phyloP scores from a whole-genome alignment of 1,284 basidiomycete genomes.

The Rhodotorula sp. region DNA sequence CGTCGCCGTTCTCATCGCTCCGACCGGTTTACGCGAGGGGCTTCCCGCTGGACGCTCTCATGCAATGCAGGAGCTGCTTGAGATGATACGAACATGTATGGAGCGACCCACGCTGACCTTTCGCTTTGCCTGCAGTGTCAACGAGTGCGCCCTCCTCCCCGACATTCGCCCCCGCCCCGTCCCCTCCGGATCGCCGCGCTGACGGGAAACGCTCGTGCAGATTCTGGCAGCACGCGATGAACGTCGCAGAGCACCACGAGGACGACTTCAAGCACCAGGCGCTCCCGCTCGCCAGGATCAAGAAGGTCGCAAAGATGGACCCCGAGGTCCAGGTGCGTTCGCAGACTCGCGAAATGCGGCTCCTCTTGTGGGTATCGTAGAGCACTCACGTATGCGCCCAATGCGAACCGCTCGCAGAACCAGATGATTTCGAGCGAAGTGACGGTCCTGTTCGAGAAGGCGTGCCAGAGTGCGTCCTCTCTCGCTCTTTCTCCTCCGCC shows the following conservation, averaged over 20 bases:
- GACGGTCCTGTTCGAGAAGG: constrained; percentile 91
- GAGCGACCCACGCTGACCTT: not conserved
- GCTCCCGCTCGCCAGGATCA: constrained; percentile 85
- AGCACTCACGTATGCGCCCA: too few relatives aligned
- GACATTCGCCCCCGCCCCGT: not conserved
- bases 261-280: constrained; percentile 82
- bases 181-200: not conserved
- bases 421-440: constrained; percentile 98
- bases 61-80: too few relatives aligned
- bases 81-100: too few relatives aligned
- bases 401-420: not conserved
- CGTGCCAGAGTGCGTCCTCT: constrained; percentile 79
- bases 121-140: not conserved
- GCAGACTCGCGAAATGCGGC: not conserved
- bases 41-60: too few relatives aligned
- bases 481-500: not conserved
- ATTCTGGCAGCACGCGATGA: constrained; percentile 81
- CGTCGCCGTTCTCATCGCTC: too few relatives aligned
- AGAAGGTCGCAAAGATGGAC: constrained; percentile 98
- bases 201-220: constrained; percentile 3
- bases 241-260: constrained; percentile 74
- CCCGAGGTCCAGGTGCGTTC: constrained; percentile 83
- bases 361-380: too few relatives aligned
- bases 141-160: constrained; percentile 8
- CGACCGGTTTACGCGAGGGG: too few relatives aligned